These are phyloP conservation scores for Dunaliella sp. DNA, from an alignment of 139 green algal species.

Conservation along the genomic window DNA sequence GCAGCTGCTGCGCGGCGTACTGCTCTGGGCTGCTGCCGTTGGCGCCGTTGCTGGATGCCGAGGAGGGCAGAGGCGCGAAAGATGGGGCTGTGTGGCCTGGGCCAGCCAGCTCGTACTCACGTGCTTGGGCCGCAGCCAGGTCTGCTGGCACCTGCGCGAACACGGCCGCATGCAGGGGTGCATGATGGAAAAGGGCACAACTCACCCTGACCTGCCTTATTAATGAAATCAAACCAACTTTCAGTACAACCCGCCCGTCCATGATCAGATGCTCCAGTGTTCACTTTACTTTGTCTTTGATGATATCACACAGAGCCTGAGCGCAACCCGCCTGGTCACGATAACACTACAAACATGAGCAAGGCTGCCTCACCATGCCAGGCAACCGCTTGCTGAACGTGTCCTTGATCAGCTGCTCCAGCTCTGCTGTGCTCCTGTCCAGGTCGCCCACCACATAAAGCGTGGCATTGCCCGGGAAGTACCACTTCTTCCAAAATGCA, in stretches of 20 bases:
- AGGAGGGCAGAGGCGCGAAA: background rate
- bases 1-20: conserved; percentile 9
- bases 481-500: conserved; percentile 87
- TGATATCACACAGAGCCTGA: too few relatives aligned
- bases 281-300: too few relatives aligned
- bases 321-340: too few relatives aligned
- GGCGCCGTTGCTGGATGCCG: conserved; percentile 17
- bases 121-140: conserved; percentile 14
- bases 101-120: conserved; percentile 1
- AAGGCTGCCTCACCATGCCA: background rate
- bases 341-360: too few relatives aligned
- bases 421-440: conserved; percentile 45
- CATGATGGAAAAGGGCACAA: too few relatives aligned
- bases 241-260: too few relatives aligned
- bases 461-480: conserved; percentile 97
- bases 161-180: too few relatives aligned
- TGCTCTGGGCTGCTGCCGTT: conserved; percentile 25
- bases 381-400: conserved; percentile 28
- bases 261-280: too few relatives aligned
- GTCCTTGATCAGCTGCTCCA: conserved; percentile 60
- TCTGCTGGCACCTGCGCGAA: background rate
- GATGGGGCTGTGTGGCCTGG: background rate
- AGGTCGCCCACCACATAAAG: conserved; percentile 97
- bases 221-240: too few relatives aligned
- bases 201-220: too few relatives aligned